phyloP scores from a whole-genome alignment of 805 yeast species.

The Komagataella phaffii region DNA sequence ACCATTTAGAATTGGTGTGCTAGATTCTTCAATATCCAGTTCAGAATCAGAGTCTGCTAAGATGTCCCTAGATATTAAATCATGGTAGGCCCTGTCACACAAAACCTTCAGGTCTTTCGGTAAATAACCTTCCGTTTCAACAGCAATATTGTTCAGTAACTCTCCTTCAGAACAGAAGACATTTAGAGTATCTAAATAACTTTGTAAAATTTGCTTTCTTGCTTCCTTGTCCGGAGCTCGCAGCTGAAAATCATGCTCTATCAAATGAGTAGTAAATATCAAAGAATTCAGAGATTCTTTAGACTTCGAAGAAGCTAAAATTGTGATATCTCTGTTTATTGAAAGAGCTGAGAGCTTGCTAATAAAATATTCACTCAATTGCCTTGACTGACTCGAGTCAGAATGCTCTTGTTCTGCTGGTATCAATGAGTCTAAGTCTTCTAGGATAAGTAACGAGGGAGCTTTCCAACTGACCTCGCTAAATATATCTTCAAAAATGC shows the following conservation, averaged over 20 bases:
- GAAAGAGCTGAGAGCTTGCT: conserved; percentile 27
- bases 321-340: conserved; percentile 34
- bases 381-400: conserved; percentile 28
- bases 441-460: conserved; percentile 65
- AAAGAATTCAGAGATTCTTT: conserved; percentile 51
- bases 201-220: conserved; percentile 31
- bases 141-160: conserved; percentile 35
- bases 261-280: conserved; percentile 53
- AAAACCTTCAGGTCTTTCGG: conserved; percentile 70
- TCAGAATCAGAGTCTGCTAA: conserved; percentile 7
- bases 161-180: conserved; percentile 24
- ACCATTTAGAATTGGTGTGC: neutral
- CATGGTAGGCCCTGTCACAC: conserved; percentile 56
- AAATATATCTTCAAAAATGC: conserved; percentile 36
- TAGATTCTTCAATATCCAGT: conserved; percentile 7
- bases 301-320: conserved; percentile 51
- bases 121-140: conserved; percentile 80
- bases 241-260: conserved; percentile 49
- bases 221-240: conserved; percentile 57
- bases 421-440: conserved; percentile 62
- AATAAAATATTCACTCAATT: conserved; percentile 47
- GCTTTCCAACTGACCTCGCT: conserved; percentile 45
- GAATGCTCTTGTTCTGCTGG: conserved; percentile 47
- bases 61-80: conserved; percentile 13
- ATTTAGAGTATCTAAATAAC: conserved; percentile 9